phyloP scores from a whole-genome alignment of 1,139 yeast species.

The Hansenula sp. region DNA sequence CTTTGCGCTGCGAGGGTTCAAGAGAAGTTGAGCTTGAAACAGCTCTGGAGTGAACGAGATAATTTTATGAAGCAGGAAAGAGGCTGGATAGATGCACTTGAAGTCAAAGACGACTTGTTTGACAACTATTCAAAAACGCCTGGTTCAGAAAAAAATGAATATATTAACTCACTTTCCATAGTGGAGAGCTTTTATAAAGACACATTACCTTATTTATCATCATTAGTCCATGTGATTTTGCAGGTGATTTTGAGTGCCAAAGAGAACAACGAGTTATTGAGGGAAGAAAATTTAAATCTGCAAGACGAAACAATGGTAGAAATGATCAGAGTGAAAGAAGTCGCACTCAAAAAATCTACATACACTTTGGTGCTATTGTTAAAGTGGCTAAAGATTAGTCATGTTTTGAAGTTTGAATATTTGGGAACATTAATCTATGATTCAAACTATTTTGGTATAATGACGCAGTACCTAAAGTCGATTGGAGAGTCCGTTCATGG shows the following conservation, averaged over 20 bases:
- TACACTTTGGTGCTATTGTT: slow-evolving; percentile 50
- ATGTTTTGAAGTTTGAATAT: slow-evolving; percentile 75
- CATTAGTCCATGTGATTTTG: slow-evolving; percentile 59
- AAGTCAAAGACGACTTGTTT: slow-evolving; percentile 9
- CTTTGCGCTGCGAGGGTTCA: slow-evolving; percentile 60
- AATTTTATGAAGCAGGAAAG: slow-evolving; percentile 73
- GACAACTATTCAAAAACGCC: slow-evolving; percentile 8
- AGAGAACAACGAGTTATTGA: slow-evolving; percentile 27
- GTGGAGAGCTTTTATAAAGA: slow-evolving; percentile 58
- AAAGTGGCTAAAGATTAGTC: slow-evolving; percentile 78
- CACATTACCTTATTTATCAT: slow-evolving; percentile 52
- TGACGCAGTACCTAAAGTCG: slow-evolving; percentile 32
- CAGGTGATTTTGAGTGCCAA: slow-evolving; percentile 52
- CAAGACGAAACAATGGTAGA: slow-evolving; percentile 37
- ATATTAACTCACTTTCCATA: slow-evolving; percentile 44
- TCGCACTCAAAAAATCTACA: slow-evolving; percentile 59
- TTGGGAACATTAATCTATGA: slow-evolving; percentile 73
- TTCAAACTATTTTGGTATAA: slow-evolving; percentile 52
- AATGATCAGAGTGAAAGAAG: slow-evolving; percentile 57
- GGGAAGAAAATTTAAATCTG: slow-evolving; percentile 1
- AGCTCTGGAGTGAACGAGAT: slow-evolving; percentile 70
- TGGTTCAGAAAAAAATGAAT: slow-evolving; percentile 24
- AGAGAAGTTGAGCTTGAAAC: slow-evolving; percentile 56
- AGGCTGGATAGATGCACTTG: slow-evolving; percentile 45
- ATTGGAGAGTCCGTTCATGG: slow-evolving; percentile 32